Evolutionary conservation across 805 yeast species (phyloP).

Genomic region (Wickerhamomyces chaumierensis): DNA sequence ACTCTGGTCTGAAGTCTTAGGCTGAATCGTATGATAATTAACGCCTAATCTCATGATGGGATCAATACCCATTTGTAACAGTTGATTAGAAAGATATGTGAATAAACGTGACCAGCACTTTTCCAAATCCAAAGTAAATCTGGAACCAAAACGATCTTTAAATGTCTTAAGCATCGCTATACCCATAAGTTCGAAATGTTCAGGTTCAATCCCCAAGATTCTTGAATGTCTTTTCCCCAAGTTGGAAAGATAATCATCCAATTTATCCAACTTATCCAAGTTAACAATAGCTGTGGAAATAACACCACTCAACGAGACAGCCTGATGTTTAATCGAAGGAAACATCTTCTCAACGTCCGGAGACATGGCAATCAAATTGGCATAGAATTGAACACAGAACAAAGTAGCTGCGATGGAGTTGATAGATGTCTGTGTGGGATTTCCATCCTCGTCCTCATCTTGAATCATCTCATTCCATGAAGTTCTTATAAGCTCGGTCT

Average conservation of each 20-base stretch:
- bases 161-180: constrained; percentile 59
- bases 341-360: constrained; percentile 52
- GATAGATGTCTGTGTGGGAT: constrained; percentile 2
- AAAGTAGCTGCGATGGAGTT: constrained; percentile 21
- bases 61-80: constrained; percentile 38
- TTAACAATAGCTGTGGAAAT: constrained; percentile 55
- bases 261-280: constrained; percentile 43
- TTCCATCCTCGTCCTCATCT: constrained; percentile 19
- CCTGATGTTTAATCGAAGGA: constrained; percentile 72
- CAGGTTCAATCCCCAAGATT: constrained; percentile 60
- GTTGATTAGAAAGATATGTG: constrained; percentile 55
- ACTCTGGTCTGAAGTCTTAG: too few relatives aligned
- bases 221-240: constrained; percentile 70
- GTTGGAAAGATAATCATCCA: constrained; percentile 49
- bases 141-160: constrained; percentile 43
- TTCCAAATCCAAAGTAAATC: constrained; percentile 50
- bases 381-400: constrained; percentile 69
- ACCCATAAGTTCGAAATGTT: constrained; percentile 64
- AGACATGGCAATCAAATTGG: constrained; percentile 50
- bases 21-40: background rate
- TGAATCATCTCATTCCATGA: constrained; percentile 28
- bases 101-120: constrained; percentile 63
- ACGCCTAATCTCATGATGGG: constrained; percentile 25
- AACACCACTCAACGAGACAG: constrained; percentile 71
- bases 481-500: constrained; percentile 22